phyloP scores from a whole-genome alignment of 257 asterid genomes.

The Linaria vulgaris region DNA sequence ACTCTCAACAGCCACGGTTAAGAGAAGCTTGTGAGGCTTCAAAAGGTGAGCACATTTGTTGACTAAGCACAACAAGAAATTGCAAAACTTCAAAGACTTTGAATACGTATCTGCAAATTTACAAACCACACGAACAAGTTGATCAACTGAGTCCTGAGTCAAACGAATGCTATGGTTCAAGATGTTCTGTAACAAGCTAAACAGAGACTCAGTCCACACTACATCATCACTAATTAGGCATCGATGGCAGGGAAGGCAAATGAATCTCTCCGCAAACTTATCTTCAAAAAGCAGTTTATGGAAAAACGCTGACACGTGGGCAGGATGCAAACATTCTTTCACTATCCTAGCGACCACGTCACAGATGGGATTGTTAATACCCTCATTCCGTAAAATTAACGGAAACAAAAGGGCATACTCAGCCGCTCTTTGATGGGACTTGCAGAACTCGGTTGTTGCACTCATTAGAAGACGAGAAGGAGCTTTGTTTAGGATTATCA shows the following conservation, averaged over 20 bases:
- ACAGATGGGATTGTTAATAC: conserved; percentile 54
- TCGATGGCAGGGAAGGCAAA: conserved; percentile 62
- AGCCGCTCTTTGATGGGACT: conserved; percentile 59
- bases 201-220: conserved; percentile 69
- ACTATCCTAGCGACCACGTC: conserved; percentile 61
- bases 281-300: conserved; percentile 48
- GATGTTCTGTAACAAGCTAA: conserved; percentile 44
- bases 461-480: conserved; percentile 52
- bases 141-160: conserved; percentile 31
- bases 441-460: conserved; percentile 56
- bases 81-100: conserved; percentile 64
- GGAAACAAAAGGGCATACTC: conserved; percentile 68
- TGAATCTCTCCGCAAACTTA: conserved; percentile 33
- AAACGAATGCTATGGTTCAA: conserved; percentile 39
- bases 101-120: conserved; percentile 44
- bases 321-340: conserved; percentile 65
- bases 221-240: conserved; percentile 39
- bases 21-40: conserved; percentile 49
- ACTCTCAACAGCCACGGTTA: conserved; percentile 52
- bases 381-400: conserved; percentile 46
- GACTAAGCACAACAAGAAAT: conserved; percentile 65
- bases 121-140: conserved; percentile 45
- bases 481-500: conserved; percentile 48
- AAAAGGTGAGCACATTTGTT: conserved; percentile 57
- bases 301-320: conserved; percentile 65